Percentiles rank a stretch among this genome's conserved stretches.
These are phyloP conservation scores for Hygrocybe punicea DNA, from an alignment of 768 basidiomycete genomes.

Conservation along the genomic window DNA sequence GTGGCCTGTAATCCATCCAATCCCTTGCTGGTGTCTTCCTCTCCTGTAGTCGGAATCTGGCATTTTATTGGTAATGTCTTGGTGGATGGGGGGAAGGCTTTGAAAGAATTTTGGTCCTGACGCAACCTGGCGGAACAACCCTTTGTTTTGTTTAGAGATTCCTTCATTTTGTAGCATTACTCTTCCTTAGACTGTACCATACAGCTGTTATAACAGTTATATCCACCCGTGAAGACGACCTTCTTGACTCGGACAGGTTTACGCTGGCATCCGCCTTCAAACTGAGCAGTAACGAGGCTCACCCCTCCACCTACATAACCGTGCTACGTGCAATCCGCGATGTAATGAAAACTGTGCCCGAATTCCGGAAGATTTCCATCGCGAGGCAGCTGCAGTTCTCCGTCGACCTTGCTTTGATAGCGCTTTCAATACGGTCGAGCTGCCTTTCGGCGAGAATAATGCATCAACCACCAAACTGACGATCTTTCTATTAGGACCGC, in stretches of 20 bases:
- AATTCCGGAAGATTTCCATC: not conserved
- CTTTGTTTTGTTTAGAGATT: not conserved
- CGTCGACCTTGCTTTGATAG: constrained; percentile 41
- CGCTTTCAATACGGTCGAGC: constrained; percentile 41
- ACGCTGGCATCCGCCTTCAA: not conserved
- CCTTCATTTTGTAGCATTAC: not conserved
- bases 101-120: constrained; percentile 4
- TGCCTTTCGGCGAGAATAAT: not conserved
- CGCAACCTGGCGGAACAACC: too few species aligned
- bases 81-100: constrained; percentile 7
- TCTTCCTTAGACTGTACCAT: not conserved
- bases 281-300: not conserved
- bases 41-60: constrained; percentile 4
- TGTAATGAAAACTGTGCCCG: not conserved
- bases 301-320: not conserved
- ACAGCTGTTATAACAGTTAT: too few species aligned
- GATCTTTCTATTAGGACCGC: constrained; percentile 34
- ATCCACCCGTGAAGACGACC: too few species aligned
- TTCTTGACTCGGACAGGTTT: too few species aligned
- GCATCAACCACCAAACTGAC: not conserved
- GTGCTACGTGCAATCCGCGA: not conserved
- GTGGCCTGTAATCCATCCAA: constrained; percentile 8
- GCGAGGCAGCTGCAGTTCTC: not conserved
- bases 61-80: constrained; percentile 4
- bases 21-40: not conserved